These are phyloP conservation scores for Melanomma pulvis-pyrius DNA, from an alignment of 495 filamentous ascomycete species.

Conservation along the genomic window DNA sequence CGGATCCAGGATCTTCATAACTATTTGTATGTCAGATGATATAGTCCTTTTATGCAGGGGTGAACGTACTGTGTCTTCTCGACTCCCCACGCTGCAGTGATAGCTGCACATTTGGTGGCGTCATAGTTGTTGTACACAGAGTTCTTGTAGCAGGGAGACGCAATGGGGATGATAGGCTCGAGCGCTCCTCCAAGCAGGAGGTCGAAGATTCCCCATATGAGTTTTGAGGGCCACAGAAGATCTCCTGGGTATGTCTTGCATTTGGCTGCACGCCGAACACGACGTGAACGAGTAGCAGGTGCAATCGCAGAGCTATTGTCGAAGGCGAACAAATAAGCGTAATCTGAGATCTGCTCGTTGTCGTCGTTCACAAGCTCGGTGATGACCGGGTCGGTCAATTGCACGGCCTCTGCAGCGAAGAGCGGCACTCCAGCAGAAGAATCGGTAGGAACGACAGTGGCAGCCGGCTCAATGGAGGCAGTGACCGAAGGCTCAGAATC, in stretches of 20 bases:
- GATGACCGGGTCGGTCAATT: constrained; percentile 21
- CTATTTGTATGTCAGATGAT: background rate
- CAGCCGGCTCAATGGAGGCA: constrained; percentile 10
- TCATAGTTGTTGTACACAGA: constrained; percentile 24
- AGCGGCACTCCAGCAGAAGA: constrained; percentile 12
- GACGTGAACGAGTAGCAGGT: background rate
- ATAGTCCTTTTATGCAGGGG: background rate
- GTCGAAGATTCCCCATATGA: constrained; percentile 26
- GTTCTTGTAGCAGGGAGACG: constrained; percentile 22
- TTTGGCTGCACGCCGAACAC: background rate
- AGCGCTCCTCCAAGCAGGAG: constrained; percentile 18
- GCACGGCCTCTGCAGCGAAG: constrained; percentile 6
- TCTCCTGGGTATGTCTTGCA: constrained; percentile 11
- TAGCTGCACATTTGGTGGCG: constrained; percentile 10
- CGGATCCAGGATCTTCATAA: constrained; percentile 8
- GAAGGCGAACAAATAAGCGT: constrained; percentile 25
- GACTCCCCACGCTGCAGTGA: constrained; percentile 12
- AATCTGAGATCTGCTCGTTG: constrained; percentile 12
- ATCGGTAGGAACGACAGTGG: constrained; percentile 1
- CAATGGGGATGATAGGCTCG: constrained; percentile 10
- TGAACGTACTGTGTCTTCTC: constrained; percentile 8
- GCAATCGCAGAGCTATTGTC: background rate
- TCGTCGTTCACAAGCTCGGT: background rate
- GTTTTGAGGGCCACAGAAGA: background rate
- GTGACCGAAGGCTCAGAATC: background rate